Percentiles rank a stretch among this genome's conserved stretches.
These are phyloP conservation scores for Solidago caesia DNA, from an alignment of 129 eudicot genomes.

Conservation along the genomic window DNA sequence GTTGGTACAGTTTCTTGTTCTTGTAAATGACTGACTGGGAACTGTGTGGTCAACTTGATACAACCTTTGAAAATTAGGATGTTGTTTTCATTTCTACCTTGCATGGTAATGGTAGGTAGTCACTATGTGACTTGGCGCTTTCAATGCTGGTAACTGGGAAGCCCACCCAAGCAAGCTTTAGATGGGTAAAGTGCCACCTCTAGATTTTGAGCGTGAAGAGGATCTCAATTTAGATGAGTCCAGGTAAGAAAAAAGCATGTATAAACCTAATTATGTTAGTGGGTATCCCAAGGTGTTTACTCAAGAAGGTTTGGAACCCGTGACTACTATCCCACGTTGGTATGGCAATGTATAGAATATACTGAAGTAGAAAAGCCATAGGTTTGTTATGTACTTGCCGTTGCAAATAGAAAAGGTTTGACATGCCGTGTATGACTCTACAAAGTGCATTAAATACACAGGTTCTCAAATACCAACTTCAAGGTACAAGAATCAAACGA, in stretches of 20 bases:
- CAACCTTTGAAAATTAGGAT: constrained; percentile 84
- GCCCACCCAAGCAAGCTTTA: not conserved
- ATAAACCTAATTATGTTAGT: constrained; percentile 58
- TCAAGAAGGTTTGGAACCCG: too few species aligned
- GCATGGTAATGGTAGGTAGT: constrained; percentile 94
- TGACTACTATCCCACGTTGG: not conserved
- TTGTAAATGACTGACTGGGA: constrained; percentile 97
- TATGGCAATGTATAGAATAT: not conserved
- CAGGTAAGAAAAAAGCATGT: not conserved
- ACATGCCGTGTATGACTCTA: not conserved
- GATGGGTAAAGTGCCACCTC: not conserved
- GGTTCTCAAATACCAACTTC: too few species aligned
- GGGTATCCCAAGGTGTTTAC: constrained; percentile 25
- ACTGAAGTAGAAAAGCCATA: not conserved
- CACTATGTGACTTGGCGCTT: not conserved
- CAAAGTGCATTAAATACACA: too few species aligned
- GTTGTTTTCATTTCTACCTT: constrained; percentile 86
- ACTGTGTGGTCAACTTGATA: constrained; percentile 92
- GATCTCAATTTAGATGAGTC: not conserved
- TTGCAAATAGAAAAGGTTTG: not conserved
- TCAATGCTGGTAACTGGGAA: too few species aligned
- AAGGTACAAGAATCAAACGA: too few species aligned
- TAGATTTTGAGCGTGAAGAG: not conserved
- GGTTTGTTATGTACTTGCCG: not conserved
- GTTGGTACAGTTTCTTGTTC: constrained; percentile 56